phyloP scores from a whole-genome alignment of 768 basidiomycete genomes.

The Kwoniella sp. region DNA sequence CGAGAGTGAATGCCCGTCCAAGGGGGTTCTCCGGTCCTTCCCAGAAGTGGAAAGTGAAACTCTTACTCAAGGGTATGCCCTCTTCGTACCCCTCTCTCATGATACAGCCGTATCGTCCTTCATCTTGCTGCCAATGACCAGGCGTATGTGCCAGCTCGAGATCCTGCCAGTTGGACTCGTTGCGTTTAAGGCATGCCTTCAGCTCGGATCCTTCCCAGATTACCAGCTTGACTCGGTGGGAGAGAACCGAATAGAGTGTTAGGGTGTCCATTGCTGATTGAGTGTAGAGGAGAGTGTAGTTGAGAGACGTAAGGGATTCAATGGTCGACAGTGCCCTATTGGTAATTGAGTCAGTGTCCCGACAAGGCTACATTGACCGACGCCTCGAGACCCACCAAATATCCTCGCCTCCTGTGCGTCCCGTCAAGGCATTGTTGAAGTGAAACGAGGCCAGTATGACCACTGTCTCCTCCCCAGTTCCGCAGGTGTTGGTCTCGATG shows the following conservation, averaged over 20 bases:
- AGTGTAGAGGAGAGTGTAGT: slow-evolving; percentile 30
- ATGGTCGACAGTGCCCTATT: slow-evolving; percentile 19
- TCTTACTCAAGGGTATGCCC: slow-evolving; percentile 32
- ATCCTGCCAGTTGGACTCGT: slow-evolving; percentile 5
- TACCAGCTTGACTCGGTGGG: slow-evolving; percentile 22
- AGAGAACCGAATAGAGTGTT: slow-evolving; percentile 24
- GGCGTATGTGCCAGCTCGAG: slow-evolving; percentile 7
- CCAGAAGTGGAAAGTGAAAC: slow-evolving; percentile 37
- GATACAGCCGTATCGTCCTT: slow-evolving; percentile 22
- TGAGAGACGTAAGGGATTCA: slow-evolving; percentile 23
- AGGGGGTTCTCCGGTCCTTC: slow-evolving; percentile 15
- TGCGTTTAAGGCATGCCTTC: slow-evolving; percentile 14
- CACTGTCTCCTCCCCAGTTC: slow-evolving; percentile 16
- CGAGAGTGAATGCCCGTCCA: slow-evolving; percentile 23
- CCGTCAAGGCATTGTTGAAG: slow-evolving; percentile 18
- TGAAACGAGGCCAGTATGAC: slow-evolving; percentile 18
- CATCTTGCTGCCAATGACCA: slow-evolving; percentile 17
- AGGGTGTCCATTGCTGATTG: slow-evolving; percentile 24
- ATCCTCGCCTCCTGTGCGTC: slow-evolving; percentile 17
- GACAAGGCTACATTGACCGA: neutral
- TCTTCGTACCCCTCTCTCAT: slow-evolving; percentile 22
- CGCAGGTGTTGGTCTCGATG: slow-evolving; percentile 18
- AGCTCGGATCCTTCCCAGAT: slow-evolving; percentile 17
- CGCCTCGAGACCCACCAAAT: slow-evolving; percentile 16
- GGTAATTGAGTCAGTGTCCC: neutral